Evolutionary conservation across 2,329 filamentous ascomycete species (phyloP), one percentile per base, ranked within the genome.

Genomic region (Coccinonectria pachysandricola): DNA sequence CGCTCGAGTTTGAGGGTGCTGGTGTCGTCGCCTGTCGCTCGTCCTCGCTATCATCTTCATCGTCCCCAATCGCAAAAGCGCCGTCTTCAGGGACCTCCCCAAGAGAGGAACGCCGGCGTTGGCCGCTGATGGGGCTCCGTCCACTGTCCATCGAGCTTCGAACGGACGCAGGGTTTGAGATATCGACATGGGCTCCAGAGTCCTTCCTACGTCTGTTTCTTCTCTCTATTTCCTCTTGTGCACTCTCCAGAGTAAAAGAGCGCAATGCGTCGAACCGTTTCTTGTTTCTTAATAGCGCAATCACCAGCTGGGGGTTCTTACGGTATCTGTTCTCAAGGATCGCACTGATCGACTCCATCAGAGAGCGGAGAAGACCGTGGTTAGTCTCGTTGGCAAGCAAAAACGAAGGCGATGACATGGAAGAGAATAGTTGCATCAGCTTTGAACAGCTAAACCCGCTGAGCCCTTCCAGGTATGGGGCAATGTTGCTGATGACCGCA

Each of bases 351-450:
- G 85, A 87, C 48, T 95, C 85, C 7, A 98, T 64, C 14, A 96
- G 58, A 0, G 86, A 87, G 24, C 75, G 71, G 6, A 98, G 64
- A 4, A 96, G 69, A 16, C 65, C 62, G 49, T 96, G 83, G 40
- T 98, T 98, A 19, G 73, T 81, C 32, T 98, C 91, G 43, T 94
- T 96, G 6, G 84, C 85, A 11, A 96, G 64, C 7, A 98, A 61
- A 50, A 96, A 98, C 16, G 82, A 85, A 0, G 91, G 88, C 0
- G 86, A 83, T 7, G 88, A 92, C 82, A 96, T 93, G 17, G 83
- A 91, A 4, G 76, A 74, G 50, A 92, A 93, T 1, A 96, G 64
- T 43, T 95, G 86, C 40, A 96, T 65, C 15, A 96, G 60, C 50
- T 86, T 93, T 2, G 79, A 75, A 49, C 83, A 82, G 10, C 85